phyloP scores from a whole-genome alignment of 2,329 filamentous ascomycete species.

The Alternaria sp. region DNA sequence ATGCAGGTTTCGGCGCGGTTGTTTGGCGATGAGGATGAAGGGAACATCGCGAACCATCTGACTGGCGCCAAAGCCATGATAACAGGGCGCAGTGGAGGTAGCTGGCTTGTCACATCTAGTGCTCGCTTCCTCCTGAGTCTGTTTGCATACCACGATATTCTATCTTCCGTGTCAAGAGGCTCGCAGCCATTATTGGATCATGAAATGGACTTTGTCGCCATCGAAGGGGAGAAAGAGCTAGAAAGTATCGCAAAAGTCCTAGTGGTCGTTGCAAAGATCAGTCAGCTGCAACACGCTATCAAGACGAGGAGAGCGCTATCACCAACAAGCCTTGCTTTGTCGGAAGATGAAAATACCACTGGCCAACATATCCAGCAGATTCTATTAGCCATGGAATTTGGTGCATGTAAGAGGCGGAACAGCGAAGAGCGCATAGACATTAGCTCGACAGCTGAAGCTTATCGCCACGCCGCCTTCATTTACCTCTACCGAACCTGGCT shows the following conservation, averaged over 20 bases:
- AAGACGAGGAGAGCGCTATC: slow-evolving; percentile 15
- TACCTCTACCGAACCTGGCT: slow-evolving; percentile 44
- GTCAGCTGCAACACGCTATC: slow-evolving; percentile 29
- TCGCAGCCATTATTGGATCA: slow-evolving; percentile 33
- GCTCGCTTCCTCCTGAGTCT: slow-evolving; percentile 36
- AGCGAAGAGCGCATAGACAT: slow-evolving; percentile 17
- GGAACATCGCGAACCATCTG: slow-evolving; percentile 36
- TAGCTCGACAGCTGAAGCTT: slow-evolving; percentile 34
- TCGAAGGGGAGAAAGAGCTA: slow-evolving; percentile 33
- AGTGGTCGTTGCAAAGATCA: slow-evolving; percentile 35
- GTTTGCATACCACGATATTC: slow-evolving; percentile 43
- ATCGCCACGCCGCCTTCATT: slow-evolving; percentile 42
- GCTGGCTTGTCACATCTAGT: slow-evolving; percentile 23
- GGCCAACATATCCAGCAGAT: slow-evolving; percentile 28
- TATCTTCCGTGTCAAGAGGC: slow-evolving; percentile 38
- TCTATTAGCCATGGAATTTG: slow-evolving; percentile 26
- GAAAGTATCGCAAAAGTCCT: slow-evolving; percentile 34
- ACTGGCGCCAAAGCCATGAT: slow-evolving; percentile 42
- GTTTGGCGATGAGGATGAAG: slow-evolving; percentile 35
- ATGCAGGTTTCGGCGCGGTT: slow-evolving; percentile 42
- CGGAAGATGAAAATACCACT: slow-evolving; percentile 23
- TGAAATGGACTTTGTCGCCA: slow-evolving; percentile 22
- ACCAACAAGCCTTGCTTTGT: slow-evolving; percentile 8
- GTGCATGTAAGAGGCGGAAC: background rate
- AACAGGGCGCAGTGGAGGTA: slow-evolving; percentile 12